A percentile compares a stretch with the other conserved stretches of the same genome.
phyloP scores from a whole-genome alignment of 257 asterid species.

The Solanum habrochaites region DNA sequence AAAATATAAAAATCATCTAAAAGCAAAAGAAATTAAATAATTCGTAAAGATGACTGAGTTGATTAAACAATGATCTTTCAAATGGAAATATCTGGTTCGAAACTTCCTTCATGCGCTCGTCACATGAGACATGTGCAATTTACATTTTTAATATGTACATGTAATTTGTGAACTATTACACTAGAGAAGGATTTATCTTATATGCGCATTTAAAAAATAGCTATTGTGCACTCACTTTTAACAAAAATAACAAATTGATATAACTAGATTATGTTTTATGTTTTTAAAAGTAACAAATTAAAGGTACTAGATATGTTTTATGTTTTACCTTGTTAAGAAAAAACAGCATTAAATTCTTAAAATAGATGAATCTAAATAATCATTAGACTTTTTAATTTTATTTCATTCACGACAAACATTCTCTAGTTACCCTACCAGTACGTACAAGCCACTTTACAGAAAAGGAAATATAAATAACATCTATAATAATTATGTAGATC shows the following conservation, averaged over 20 bases:
- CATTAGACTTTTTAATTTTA: not conserved
- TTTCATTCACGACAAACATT: not conserved
- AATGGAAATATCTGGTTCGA: not conserved
- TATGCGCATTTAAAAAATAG: not conserved
- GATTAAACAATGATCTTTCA: not conserved
- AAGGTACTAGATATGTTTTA: not conserved
- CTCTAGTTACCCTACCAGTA: not conserved
- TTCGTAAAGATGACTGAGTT: rapidly evolving
- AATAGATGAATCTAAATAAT: not conserved
- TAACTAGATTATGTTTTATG: not conserved
- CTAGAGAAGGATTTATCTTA: not conserved
- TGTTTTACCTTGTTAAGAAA: not conserved
- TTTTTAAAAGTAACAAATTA: not conserved
- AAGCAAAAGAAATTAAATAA: not conserved
- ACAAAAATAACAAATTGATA: not conserved
- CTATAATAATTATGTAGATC: not conserved
- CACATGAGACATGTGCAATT: not conserved
- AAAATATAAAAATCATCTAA: not conserved
- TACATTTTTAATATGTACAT: not conserved
- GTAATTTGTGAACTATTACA: not conserved
- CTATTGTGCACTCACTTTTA: not conserved
- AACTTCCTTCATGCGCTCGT: not conserved
- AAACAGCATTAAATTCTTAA: not conserved
- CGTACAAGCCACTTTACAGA: not conserved
- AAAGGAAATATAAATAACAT: not conserved